These are phyloP conservation scores for Amaranthus tricolor DNA, from an alignment of 179 eudicot genomes.

Conservation along the genomic window DNA sequence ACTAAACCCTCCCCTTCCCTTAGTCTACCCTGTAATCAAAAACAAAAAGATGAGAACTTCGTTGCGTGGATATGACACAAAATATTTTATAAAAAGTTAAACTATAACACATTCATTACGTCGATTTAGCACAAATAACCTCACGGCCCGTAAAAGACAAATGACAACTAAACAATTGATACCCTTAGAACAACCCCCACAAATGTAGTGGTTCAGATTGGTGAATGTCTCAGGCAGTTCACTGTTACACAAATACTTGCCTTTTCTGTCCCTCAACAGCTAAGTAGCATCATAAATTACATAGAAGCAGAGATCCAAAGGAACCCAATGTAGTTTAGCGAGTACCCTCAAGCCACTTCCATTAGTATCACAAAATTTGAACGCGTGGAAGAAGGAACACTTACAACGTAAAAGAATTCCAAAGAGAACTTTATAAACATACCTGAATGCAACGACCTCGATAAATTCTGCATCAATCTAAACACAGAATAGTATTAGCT, in stretches of 20 bases:
- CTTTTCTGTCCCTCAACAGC: neutral
- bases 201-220: no score
- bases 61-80: no score
- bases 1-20: no score
- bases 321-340: neutral
- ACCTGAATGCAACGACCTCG: conserved; percentile 56
- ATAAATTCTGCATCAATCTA: conserved; percentile 52
- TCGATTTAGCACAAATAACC: no score
- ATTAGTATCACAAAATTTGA: neutral
- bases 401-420: neutral
- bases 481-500: conserved; percentile 22
- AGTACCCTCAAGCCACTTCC: neutral
- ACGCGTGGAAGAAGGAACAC: neutral
- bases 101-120: no score
- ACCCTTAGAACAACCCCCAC: no score
- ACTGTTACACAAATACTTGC: neutral
- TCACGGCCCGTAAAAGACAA: no score
- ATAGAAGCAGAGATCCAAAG: conserved; percentile 13
- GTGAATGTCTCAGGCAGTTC: no score
- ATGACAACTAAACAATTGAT: no score
- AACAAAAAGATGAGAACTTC: no score
- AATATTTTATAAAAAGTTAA: no score
- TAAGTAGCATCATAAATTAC: neutral
- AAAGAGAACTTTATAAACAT: conserved; percentile 6
- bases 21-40: no score